Evolutionary conservation across 2,329 filamentous ascomycete genomes (phyloP).

Genomic region (Diatrype stigma): DNA sequence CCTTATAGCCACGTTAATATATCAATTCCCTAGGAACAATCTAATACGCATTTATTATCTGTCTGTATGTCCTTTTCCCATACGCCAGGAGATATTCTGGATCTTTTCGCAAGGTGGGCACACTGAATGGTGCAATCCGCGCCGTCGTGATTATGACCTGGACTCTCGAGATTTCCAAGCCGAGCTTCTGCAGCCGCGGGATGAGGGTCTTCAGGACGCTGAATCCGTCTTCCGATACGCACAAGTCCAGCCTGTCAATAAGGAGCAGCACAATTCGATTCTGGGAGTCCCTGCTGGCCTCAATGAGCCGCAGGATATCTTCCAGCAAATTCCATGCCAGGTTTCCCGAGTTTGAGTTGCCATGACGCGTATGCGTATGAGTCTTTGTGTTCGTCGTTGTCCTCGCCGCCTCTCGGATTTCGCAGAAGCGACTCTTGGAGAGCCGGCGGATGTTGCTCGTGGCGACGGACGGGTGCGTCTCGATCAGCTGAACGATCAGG

Average conservation of each 20-base stretch:
- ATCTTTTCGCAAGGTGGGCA: neutral
- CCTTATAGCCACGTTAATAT: too few species aligned
- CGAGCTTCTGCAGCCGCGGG: neutral
- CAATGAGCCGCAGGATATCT: neutral
- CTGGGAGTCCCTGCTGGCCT: neutral
- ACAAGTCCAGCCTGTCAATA: neutral
- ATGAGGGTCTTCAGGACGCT: neutral
- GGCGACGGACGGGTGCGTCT: neutral
- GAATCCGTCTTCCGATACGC: neutral
- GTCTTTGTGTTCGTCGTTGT: neutral
- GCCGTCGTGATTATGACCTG: neutral
- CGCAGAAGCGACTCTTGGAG: neutral
- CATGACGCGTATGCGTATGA: neutral
- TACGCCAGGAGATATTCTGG: neutral
- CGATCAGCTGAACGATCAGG: neutral
- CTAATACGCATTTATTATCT: too few species aligned
- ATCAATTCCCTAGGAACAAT: too few species aligned
- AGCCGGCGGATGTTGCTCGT: neutral
- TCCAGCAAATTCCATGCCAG: neutral
- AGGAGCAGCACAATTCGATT: neutral
- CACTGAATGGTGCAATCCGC: neutral
- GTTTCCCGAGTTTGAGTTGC: neutral
- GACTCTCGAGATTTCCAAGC: neutral
- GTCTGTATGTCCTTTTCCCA: neutral
- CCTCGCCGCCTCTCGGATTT: neutral